Percentiles rank a stretch among this genome's conserved stretches.
phyloP scores from a whole-genome alignment of 148 eudicot genomes.

The Cornus kousa region DNA sequence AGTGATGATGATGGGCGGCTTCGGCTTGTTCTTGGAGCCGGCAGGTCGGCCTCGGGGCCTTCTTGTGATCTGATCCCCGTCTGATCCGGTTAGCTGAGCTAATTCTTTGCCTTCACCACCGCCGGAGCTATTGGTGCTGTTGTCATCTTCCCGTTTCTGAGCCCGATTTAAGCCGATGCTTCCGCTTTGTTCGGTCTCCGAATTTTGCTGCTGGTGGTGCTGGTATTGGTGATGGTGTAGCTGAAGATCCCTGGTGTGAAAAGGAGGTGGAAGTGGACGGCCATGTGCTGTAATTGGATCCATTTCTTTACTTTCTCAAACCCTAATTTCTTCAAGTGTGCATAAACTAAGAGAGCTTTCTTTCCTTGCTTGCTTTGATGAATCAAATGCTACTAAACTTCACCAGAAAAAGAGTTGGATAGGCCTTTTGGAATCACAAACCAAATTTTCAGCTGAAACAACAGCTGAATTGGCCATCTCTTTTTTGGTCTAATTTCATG shows the following conservation, averaged over 20 bases:
- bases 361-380: neutral
- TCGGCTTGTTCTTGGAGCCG: conserved; percentile 67
- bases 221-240: conserved; percentile 39
- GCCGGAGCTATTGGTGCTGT: conserved; percentile 8
- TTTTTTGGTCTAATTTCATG: conserved; percentile 6
- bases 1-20: conserved; percentile 62
- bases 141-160: conserved; percentile 30
- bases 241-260: conserved; percentile 47
- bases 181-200: conserved; percentile 26
- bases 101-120: conserved; percentile 26
- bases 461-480: conserved; percentile 22
- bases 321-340: neutral
- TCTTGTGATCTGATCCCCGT: conserved; percentile 22
- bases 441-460: conserved; percentile 20
- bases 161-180: conserved; percentile 16
- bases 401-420: neutral
- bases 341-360: neutral
- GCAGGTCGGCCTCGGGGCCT: conserved; percentile 59
- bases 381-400: conserved; percentile 2
- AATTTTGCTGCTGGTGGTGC: conserved; percentile 19
- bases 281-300: conserved; percentile 44
- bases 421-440: neutral
- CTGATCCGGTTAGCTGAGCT: conserved; percentile 13
- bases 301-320: conserved; percentile 18
- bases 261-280: conserved; percentile 48